Percentiles rank a stretch among this genome's conserved stretches.
Conservation (phyloP, 495 filamentous ascomycete genomes). For the Podospora australis region DNA sequence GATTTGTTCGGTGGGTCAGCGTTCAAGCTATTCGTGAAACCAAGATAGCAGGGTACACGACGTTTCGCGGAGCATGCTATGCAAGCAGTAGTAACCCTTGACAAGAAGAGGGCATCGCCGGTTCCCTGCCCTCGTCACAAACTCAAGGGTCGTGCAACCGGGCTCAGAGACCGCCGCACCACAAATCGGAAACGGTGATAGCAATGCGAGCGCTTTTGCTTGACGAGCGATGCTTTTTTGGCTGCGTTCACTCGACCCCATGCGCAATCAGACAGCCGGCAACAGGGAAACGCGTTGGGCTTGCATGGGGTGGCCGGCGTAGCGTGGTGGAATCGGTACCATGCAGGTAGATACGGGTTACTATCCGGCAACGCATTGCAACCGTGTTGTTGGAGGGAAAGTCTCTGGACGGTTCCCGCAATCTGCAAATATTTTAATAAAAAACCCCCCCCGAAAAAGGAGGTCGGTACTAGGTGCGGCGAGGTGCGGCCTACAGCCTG, state of each 20-base stretch:
- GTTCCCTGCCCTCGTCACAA: neutral
- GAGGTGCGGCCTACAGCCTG: no score
- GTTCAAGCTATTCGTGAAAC: constrained; percentile 9
- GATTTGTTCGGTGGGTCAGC: constrained; percentile 3
- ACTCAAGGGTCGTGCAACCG: neutral
- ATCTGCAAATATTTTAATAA: no score
- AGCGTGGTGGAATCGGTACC: neutral
- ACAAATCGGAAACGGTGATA: neutral
- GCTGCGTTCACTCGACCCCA: no score
- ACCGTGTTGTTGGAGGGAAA: constrained; percentile 1
- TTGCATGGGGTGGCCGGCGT: neutral
- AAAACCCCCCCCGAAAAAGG: no score
- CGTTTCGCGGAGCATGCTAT: no score
- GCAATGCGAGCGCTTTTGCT: neutral
- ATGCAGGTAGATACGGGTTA: constrained; percentile 9
- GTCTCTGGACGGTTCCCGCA: constrained; percentile 3
- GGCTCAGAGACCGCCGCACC: neutral
- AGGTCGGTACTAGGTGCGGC: no score
- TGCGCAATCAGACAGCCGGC: no score
- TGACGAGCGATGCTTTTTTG: neutral
- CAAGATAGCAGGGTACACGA: constrained; percentile 10
- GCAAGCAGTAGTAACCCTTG: neutral
- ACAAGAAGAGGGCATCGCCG: neutral
- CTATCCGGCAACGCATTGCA: constrained; percentile 11
- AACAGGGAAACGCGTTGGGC: neutral